A percentile compares a stretch with the other conserved stretches of the same genome.
Evolutionary conservation across 768 basidiomycete species (phyloP).

Genomic region (Coprinellus aureogranulatus): DNA sequence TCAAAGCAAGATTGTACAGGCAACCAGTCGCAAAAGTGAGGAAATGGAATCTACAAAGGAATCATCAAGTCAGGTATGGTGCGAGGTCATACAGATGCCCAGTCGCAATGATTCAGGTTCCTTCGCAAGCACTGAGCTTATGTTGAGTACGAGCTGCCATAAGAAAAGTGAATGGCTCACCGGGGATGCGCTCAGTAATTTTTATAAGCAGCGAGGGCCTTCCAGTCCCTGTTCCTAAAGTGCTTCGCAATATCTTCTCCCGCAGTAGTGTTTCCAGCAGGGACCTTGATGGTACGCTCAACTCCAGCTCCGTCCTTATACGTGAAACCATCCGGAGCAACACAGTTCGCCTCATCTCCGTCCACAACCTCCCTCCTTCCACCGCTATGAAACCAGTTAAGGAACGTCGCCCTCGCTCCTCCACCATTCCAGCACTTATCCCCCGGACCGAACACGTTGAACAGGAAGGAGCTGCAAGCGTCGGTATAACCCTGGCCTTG

Average conservation of each 20-base stretch:
- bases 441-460: conserved; percentile 13
- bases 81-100: too few species aligned
- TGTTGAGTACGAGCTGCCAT: too few species aligned
- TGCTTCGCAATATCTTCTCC: not conserved
- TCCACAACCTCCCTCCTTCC: not conserved
- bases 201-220: not conserved
- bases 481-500: conserved; percentile 16
- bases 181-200: too few species aligned
- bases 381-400: conserved; percentile 13
- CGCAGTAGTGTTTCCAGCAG: not conserved
- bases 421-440: conserved; percentile 16
- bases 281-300: not conserved
- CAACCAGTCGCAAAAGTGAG: too few species aligned
- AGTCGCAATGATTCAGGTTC: too few species aligned
- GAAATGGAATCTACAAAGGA: too few species aligned
- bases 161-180: too few species aligned
- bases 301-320: not conserved
- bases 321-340: not conserved
- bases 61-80: too few species aligned
- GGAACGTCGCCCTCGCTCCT: conserved; percentile 6
- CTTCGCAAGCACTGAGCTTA: too few species aligned
- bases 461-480: conserved; percentile 8
- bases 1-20: too few species aligned
- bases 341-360: not conserved
- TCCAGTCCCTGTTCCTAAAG: not conserved